Conservation (phyloP, 176 grass and related monocot genomes). For the Ananas comosus region DNA sequence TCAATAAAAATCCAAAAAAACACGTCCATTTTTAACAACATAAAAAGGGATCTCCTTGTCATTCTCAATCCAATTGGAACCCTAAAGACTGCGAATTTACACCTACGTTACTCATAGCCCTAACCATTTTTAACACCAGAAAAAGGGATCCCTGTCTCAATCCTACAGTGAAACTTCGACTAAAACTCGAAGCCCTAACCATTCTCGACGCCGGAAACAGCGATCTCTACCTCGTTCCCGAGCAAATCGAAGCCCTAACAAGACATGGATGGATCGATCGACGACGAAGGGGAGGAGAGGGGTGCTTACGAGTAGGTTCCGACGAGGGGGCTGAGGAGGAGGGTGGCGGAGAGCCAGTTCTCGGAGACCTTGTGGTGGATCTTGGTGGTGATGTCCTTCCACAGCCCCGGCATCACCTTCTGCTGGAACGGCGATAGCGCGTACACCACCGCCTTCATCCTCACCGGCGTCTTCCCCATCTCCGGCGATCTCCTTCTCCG, state of each 20-base stretch:
- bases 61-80: too few species aligned
- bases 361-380: slow-evolving; percentile 98
- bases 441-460: slow-evolving; percentile 98
- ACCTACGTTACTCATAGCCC: too few species aligned
- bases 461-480: slow-evolving; percentile 88
- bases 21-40: too few species aligned
- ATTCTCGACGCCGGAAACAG: neutral
- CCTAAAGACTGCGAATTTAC: too few species aligned
- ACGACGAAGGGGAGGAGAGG: neutral
- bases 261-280: neutral
- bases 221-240: neutral
- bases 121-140: too few species aligned
- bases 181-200: neutral
- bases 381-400: slow-evolving; percentile 96
- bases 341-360: slow-evolving; percentile 95
- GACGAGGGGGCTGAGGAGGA: slow-evolving; percentile 62
- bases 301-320: slow-evolving; percentile 71
- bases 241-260: neutral
- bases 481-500: neutral
- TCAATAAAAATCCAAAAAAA: too few species aligned
- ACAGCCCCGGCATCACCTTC: slow-evolving; percentile 94
- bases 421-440: slow-evolving; percentile 96
- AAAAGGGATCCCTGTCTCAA: too few species aligned
- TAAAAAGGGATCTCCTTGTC: too few species aligned
- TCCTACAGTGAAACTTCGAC: too few species aligned